Evolutionary conservation across 2,329 filamentous ascomycete genomes (phyloP), one percentile per base, ranked within the genome.

Genomic region (Claviceps sp.): DNA sequence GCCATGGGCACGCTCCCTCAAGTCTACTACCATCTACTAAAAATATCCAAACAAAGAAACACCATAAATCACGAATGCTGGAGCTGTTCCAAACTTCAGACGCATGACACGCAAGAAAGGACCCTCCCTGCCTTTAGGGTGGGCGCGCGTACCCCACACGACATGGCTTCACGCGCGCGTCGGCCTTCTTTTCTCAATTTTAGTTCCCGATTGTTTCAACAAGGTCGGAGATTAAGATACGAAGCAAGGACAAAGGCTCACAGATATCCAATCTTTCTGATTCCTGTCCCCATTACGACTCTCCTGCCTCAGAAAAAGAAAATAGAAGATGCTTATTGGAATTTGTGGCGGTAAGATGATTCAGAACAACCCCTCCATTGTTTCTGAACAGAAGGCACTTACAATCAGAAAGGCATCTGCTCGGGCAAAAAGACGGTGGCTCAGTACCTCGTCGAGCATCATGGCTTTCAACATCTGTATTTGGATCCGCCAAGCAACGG

Each of bases 361-460:
- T 49, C 30, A 9, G 24, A 47, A 47, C 13, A 16, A 47, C n/a
- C 41, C 13, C 44, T 43, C 47, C 38, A 14, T 24, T 50, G 51
- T 46, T 16, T n/a, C 22, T 45, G 24, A n/a, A 34, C 30, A 11
- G 30, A 34, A 34, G 30, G 9, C 30, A 34, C 30, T 34, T 34
- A 34, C 30, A 11, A 34, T 34, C 30, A 11, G 5, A 36, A 62
- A 93, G 90, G 87, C 62, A 91, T 96, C 61, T 97, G 90, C 72
- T 84, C 91, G 48, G 93, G 93, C 62, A 97, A 96, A 72, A 84
- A 82, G 64, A 88, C 89, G 9, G 87, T 97, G 57, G 89, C 89
- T 53, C 80, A 87, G 51, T 96, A 95, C 65, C 79, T 98, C 8
- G 80, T 90, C 57, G 79, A 89, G 57, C 80, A 90, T 57, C 86